Base-by-base conservation (phyloP, 805 yeast genomes). In the Scheffersomyces stipitis region DNA sequence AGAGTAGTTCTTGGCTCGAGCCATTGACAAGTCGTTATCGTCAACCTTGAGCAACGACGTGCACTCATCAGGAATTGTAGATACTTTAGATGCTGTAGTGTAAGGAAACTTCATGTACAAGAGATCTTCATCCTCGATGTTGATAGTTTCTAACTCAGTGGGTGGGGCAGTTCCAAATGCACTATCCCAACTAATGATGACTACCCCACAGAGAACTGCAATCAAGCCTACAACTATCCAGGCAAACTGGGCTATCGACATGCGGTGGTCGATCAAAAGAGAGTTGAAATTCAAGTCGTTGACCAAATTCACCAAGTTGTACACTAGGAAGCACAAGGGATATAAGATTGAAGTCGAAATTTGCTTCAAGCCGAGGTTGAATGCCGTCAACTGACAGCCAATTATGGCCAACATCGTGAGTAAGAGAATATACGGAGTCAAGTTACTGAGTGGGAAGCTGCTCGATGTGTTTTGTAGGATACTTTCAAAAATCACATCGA, bases 301-400 rank as follows among this genome's bases (percentile, higher is more conserved):
- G 38, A 68, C 49, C 41, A 69, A 54, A 46, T 84, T 83, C 40
- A 76, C 69, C 33, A 86, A 63, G 64, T 86, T 89, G 67, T 84
- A 88, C 30, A 86, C 78, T 60, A 93, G 83, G 58, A 89, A 89
- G 23, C 89, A 85, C 44, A 89, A 64, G 1, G 96, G 96, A 54
- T 88, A 89, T 22, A 89, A 67, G 13, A 87, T 73, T 2, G 91
- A 79, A 0, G 96, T 86, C 35, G 88, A 80, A 28, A 82, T 73
- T 40, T 73, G 73, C 33, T 79, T 72, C 37, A 88, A 69, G 0
- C 95, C 96, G 49, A 76, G 69, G 61, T 88, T 88, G 41, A 89
- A 71, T 27, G 86, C 78, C 40, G 75, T 80, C 36, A 88, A 70
- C 55, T 88, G 96, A 10, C 78, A 66, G 2, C 84, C 73, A 6